Percentiles rank a stretch among this genome's conserved stretches.
phyloP scores from a whole-genome alignment of 306 rosid genomes.

The Malus asiatica region DNA sequence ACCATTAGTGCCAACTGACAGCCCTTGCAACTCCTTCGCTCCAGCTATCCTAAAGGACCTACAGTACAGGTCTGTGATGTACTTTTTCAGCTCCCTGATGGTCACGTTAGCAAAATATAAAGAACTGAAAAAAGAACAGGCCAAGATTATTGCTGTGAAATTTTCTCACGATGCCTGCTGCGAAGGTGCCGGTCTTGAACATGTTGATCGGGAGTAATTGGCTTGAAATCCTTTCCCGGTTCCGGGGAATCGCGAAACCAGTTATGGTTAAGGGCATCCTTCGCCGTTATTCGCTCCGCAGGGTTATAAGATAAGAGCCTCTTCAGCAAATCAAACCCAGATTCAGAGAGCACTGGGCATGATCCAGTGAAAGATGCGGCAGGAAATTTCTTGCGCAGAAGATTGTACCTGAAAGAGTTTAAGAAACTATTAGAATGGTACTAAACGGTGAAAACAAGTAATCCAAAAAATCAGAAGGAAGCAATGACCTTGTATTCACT shows the following conservation, averaged over 20 bases:
- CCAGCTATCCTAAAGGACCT: neutral
- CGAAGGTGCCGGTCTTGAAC: constrained; percentile 39
- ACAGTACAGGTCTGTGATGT: neutral
- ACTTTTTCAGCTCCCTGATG: constrained; percentile 9
- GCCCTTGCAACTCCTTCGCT: constrained; percentile 3
- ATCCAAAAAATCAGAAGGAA: neutral
- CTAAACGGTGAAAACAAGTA: neutral
- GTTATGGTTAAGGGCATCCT: constrained; percentile 71
- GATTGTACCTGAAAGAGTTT: constrained; percentile 47
- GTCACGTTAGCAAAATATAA: neutral
- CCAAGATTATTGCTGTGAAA: constrained; percentile 9
- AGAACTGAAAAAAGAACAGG: neutral
- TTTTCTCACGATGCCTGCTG: constrained; percentile 25
- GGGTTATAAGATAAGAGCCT: constrained; percentile 67
- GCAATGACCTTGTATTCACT: neutral
- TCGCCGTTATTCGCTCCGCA: constrained; percentile 70
- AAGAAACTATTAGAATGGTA: neutral
- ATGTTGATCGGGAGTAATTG: constrained; percentile 38
- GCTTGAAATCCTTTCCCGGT: constrained; percentile 56
- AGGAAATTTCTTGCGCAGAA: constrained; percentile 78
- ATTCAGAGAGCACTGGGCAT: constrained; percentile 62
- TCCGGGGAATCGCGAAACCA: constrained; percentile 80
- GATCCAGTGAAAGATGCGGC: constrained; percentile 73
- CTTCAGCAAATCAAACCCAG: constrained; percentile 79
- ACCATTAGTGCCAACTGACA: neutral